Base-by-base conservation (phyloP, 495 filamentous ascomycete genomes). In the Xanthoparmelia taractica region DNA sequence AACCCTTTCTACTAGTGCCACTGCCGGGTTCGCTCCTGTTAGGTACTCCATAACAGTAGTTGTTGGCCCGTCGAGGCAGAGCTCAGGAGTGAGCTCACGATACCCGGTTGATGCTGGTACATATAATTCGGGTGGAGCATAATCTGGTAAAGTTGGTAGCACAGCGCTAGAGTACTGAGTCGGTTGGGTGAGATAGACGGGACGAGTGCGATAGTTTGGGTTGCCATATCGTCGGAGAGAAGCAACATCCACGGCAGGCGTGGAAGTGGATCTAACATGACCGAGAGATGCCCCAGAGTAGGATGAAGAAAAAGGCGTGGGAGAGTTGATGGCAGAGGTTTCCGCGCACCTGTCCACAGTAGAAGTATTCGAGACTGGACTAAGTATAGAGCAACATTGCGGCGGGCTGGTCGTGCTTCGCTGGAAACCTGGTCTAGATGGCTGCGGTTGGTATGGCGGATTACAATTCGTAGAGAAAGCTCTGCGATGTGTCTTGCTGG, bases 1-100 rank as follows among this genome's bases (percentile, higher is more conserved):
- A 71, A 88, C 84, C 66, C 85, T 90, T 68, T 86, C 89, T 18
- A 95, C 89, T n/a, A 96, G 78, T 38, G 84, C 85, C 12, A 92
- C 87, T 25, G 89, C 83, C 41, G 90, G 91, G 66, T 92, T 96
- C 54, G 88, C 78, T 0, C 81, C 76, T 17, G 89, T 92, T 38
- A 97, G 80, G 69, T 95, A 94, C 33, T 85, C 79, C 66, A 90
- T 80, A 57, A 96, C 76, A 4, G 84, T 90, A 3, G 88, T 92
- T 25, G n/a, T 78, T 75, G 41, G 69, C 40, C 74, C 73, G 40
- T 59, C 63, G 74, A 76, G 69, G 66, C 69, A 63, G 68, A 81
- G 65, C 57, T 71, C 69, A 48, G 72, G 63, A 60, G 68, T 63
- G 63, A 75, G 64, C 59, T 69, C 65, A 64, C 58, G 58, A 68